phyloP scores from a whole-genome alignment of 805 yeast genomes.

The Brettanomyces bruxellensis region DNA sequence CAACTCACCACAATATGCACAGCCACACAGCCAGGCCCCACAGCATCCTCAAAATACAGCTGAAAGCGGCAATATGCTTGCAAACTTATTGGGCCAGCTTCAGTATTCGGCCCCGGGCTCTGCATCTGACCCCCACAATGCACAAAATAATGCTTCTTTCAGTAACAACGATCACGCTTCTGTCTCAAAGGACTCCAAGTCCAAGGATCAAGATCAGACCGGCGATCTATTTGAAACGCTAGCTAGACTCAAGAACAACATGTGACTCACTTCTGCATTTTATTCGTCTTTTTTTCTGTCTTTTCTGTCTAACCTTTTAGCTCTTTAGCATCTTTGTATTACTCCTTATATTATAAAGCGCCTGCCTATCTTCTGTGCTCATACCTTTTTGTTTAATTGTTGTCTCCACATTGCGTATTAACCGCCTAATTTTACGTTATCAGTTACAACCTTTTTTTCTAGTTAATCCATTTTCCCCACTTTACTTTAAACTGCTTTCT shows the following conservation, averaged over 20 bases:
- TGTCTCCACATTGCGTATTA: no score
- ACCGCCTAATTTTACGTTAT: no score
- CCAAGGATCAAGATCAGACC: slow-evolving; percentile 20
- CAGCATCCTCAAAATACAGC: not conserved
- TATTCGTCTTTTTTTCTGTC: not conserved
- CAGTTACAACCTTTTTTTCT: no score
- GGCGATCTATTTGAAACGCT: slow-evolving; percentile 27
- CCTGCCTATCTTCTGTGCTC: not conserved
- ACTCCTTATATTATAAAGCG: no score
- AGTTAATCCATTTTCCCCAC: no score
- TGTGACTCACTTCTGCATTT: slow-evolving; percentile 10
- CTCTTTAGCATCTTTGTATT: not conserved
- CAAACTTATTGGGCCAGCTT: slow-evolving; percentile 14
- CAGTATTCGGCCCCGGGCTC: slow-evolving; percentile 15
- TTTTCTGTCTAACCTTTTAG: slow-evolving; percentile 1
- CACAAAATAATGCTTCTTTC: not conserved
- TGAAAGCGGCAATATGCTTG: slow-evolving; percentile 8
- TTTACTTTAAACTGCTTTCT: no score
- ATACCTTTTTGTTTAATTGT: no score
- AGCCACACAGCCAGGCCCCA: no score
- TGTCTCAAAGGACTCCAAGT: slow-evolving; percentile 7
- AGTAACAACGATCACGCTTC: slow-evolving; percentile 1
- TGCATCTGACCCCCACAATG: slow-evolving; percentile 11
- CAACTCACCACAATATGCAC: not conserved
- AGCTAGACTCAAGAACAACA: slow-evolving; percentile 29